Conservation (phyloP, 306 rosid genomes). For the Glycine tomentella region DNA sequence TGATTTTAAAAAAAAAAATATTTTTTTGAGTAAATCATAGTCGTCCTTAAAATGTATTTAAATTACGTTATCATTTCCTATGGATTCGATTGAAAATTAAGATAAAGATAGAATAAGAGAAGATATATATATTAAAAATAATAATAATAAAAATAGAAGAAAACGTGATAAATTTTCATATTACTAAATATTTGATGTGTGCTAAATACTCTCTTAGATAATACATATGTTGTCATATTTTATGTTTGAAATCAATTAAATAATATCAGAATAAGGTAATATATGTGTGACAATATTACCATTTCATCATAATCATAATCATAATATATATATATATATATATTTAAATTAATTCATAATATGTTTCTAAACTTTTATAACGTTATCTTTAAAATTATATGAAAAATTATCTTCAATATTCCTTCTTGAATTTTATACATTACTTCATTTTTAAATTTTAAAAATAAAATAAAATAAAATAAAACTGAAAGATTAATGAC, state of each 20-base stretch:
- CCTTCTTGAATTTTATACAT: background rate
- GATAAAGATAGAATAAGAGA: background rate
- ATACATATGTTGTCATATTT: background rate
- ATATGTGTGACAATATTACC: background rate
- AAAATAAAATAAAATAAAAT: background rate
- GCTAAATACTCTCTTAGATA: background rate
- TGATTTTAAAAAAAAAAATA: too few relatives aligned
- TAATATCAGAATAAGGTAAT: background rate
- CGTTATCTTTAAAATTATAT: background rate
- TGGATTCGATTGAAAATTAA: background rate
- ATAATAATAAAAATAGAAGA: background rate
- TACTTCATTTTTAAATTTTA: background rate
- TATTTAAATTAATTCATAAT: too few relatives aligned
- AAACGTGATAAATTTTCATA: background rate
- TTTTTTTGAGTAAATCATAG: background rate
- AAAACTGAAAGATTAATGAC: background rate
- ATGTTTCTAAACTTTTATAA: too few relatives aligned
- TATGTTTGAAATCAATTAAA: background rate
- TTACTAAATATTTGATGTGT: background rate
- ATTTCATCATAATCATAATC: background rate
- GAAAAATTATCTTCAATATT: background rate
- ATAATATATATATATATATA: too few relatives aligned
- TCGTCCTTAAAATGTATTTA: background rate
- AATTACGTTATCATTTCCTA: background rate
- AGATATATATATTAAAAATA: background rate